Conservation (phyloP, 192 early-diverging fungal species). For the Chytriomyces hyalinus region DNA sequence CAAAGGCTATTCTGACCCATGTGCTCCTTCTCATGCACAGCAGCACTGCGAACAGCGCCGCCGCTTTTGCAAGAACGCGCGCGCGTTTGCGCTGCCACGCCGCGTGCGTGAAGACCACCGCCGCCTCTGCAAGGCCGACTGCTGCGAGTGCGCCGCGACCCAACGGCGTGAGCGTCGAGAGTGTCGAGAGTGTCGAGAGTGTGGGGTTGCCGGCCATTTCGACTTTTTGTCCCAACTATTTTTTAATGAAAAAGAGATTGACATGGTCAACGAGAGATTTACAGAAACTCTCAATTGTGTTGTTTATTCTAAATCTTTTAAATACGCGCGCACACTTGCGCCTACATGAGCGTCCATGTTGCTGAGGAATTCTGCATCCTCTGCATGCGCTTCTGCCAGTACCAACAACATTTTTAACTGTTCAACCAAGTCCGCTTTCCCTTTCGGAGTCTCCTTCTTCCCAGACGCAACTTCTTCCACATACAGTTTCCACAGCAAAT, state of each 20-base stretch:
- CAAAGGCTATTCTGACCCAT: neutral
- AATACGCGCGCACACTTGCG: neutral
- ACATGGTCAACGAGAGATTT: neutral
- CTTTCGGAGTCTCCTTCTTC: neutral
- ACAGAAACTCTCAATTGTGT: neutral
- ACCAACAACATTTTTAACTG: neutral
- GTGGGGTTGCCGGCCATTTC: neutral
- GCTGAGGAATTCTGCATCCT: no score
- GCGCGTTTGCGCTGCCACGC: neutral
- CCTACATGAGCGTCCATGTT: no score
- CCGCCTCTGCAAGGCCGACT: neutral
- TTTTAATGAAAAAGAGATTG: no score
- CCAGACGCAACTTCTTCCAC: neutral
- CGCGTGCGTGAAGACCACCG: neutral
- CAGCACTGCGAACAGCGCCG: neutral
- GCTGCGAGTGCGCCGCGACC: neutral
- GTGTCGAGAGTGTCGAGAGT: neutral
- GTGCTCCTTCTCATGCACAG: neutral
- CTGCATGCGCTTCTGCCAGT: no score
- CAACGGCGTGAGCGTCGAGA: neutral
- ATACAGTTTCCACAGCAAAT: constrained; percentile 27
- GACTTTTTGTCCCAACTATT: no score
- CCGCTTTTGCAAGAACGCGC: neutral
- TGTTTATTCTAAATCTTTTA: neutral
- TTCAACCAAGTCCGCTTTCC: neutral